phyloP scores from a whole-genome alignment of 352 stramenopile species.

The Aphanomyces stellatus region DNA sequence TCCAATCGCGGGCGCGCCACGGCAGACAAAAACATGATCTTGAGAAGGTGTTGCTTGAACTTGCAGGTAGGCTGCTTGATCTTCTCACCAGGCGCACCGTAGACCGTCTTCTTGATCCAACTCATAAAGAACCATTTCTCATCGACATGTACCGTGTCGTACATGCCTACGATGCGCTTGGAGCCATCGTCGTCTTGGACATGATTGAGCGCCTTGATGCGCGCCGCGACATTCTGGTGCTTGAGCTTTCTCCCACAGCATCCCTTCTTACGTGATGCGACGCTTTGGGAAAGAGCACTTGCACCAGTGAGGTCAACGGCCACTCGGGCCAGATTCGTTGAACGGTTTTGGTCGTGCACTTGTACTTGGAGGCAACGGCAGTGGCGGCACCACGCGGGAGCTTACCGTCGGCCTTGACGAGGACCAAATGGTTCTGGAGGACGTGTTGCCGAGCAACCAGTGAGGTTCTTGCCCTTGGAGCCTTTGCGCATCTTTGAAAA shows the following conservation, averaged over 20 bases:
- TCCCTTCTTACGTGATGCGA: neutral
- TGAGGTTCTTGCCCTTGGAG: neutral
- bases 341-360: neutral
- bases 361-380: neutral
- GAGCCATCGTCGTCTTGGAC: neutral
- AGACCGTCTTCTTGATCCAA: neutral
- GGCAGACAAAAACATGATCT: neutral
- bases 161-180: neutral
- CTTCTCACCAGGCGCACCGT: neutral
- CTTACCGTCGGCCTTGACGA: neutral
- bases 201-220: neutral
- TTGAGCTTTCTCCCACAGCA: neutral
- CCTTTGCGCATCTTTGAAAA: neutral
- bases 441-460: neutral
- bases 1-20: neutral
- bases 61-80: neutral
- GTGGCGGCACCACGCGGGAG: neutral
- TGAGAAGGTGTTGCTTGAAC: neutral
- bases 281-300: neutral
- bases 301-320: neutral
- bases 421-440: neutral
- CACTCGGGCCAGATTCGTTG: neutral
- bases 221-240: neutral
- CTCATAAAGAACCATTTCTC: slow-evolving; percentile 2
- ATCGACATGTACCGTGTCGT: neutral